phyloP scores from a whole-genome alignment of 164 flowering plant species.

The Pachysandra terminalis region DNA sequence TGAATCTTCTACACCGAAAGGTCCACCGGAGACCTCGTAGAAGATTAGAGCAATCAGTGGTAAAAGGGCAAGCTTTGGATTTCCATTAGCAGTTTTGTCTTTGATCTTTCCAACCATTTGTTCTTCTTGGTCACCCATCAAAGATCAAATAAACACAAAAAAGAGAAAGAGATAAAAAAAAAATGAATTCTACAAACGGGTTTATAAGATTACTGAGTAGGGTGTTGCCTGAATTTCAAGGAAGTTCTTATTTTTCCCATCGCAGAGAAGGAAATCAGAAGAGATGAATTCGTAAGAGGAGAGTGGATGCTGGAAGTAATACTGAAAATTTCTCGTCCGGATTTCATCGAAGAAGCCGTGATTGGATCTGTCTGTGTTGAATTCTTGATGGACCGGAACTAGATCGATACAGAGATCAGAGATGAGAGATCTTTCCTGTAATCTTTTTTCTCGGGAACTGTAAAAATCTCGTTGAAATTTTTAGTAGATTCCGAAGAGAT shows the following conservation, averaged over 20 bases:
- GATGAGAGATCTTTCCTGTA: too few relatives aligned
- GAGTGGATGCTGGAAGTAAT: constrained; percentile 1
- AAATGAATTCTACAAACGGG: neutral
- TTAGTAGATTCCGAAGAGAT: too few relatives aligned
- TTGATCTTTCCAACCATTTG: constrained; percentile 26
- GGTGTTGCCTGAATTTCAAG: neutral
- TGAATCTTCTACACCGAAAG: constrained; percentile 89
- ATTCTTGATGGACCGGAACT: too few relatives aligned
- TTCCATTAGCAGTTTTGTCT: constrained; percentile 22
- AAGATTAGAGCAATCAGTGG: constrained; percentile 82
- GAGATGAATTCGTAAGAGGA: neutral
- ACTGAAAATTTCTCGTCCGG: neutral
- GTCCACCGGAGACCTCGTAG: too few relatives aligned
- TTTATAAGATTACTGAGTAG: neutral
- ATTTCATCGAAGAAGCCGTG: constrained; percentile 4
- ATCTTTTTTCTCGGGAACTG: too few relatives aligned
- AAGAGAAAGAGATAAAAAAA: neutral
- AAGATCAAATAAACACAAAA: neutral
- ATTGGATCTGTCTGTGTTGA: too few relatives aligned
- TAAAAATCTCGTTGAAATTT: too few relatives aligned
- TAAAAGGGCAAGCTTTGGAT: constrained; percentile 54
- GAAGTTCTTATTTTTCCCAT: neutral
- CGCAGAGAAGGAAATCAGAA: neutral
- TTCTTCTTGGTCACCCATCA: constrained; percentile 51
- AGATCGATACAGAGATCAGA: too few relatives aligned